Conservation (phyloP, 139 green algal species). For the Chlorella sp. region DNA sequence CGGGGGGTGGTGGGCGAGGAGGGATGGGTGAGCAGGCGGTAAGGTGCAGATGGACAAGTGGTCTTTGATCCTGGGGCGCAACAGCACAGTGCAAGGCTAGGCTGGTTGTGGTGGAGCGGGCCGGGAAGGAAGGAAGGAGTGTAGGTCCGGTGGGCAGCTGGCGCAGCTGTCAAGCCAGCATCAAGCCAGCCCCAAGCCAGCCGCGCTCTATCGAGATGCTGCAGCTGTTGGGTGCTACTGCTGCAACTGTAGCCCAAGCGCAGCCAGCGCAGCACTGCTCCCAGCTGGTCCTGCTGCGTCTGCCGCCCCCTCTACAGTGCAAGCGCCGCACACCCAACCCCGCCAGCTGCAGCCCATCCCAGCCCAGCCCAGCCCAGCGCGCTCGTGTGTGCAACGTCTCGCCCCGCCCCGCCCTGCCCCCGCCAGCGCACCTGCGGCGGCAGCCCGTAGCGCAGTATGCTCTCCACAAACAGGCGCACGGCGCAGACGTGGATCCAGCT, state of each 20-base stretch:
- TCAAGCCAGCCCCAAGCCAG: not conserved
- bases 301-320: too few species aligned
- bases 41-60: not conserved
- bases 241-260: too few species aligned
- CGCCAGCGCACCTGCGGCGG: conserved; percentile 65
- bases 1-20: not conserved
- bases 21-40: not conserved
- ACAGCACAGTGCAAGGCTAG: not conserved
- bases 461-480: conserved; percentile 96
- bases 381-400: not conserved
- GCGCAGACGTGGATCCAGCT: conserved; percentile 92
- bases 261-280: too few species aligned
- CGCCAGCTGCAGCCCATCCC: too few species aligned
- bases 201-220: not conserved
- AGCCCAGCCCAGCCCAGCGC: not conserved
- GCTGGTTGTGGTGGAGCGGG: not conserved
- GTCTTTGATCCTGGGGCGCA: too few species aligned
- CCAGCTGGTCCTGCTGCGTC: too few species aligned
- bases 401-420: too few species aligned
- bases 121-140: not conserved
- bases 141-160: not conserved
- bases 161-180: not conserved
- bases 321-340: too few species aligned
- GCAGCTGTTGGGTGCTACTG: too few species aligned
- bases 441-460: conserved; percentile 97